These are phyloP conservation scores for Iris macrosiphon DNA, from an alignment of 106 monocot species.

Conservation along the genomic window DNA sequence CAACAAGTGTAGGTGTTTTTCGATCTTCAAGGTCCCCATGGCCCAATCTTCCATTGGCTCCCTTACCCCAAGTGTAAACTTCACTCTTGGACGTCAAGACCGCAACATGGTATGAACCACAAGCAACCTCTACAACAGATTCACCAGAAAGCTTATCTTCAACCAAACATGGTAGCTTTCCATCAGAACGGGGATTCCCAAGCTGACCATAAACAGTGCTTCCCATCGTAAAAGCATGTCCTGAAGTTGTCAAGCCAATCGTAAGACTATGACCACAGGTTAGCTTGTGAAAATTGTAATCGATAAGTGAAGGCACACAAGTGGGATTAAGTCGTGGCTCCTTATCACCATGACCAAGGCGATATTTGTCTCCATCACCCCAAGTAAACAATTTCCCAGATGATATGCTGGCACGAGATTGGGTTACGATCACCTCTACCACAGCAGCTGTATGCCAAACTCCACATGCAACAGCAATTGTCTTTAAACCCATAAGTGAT, in stretches of 20 bases:
- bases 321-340: constrained; percentile 75
- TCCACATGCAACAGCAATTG: constrained; percentile 88
- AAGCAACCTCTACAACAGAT: constrained; percentile 67
- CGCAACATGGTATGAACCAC: constrained; percentile 91
- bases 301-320: constrained; percentile 88
- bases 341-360: constrained; percentile 91
- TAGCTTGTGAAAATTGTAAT: constrained; percentile 85
- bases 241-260: constrained; percentile 79
- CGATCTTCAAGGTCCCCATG: constrained; percentile 93
- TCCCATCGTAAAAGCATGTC: constrained; percentile 72
- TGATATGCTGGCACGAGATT: constrained; percentile 52
- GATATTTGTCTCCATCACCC: constrained; percentile 96
- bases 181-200: constrained; percentile 82
- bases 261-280: constrained; percentile 91
- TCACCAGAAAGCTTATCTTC: constrained; percentile 69
- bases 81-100: constrained; percentile 65
- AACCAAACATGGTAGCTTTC: constrained; percentile 79
- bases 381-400: constrained; percentile 95
- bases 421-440: constrained; percentile 82
- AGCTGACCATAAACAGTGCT: constrained; percentile 95
- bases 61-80: constrained; percentile 95
- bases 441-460: constrained; percentile 96
- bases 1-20: constrained; percentile 76
- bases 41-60: constrained; percentile 92
- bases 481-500: constrained; percentile 80